These are phyloP conservation scores for Smittium mucronatum DNA, from an alignment of 371 early-diverging fungal species.

Conservation along the genomic window DNA sequence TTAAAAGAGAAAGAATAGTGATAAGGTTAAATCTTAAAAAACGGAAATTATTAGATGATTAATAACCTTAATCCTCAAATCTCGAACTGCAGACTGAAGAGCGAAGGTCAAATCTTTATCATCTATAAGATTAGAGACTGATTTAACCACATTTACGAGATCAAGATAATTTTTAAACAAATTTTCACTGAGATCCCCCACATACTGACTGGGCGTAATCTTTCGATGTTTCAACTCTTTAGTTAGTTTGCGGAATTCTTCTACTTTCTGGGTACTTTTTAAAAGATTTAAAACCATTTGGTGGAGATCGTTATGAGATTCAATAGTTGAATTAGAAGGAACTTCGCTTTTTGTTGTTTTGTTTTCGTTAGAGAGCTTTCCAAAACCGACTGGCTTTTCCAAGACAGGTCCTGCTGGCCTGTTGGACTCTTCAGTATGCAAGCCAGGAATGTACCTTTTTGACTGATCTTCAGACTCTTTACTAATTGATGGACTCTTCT, in stretches of 20 bases:
- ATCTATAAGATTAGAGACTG: background rate
- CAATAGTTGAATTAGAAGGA: background rate
- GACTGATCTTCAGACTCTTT: too few species aligned
- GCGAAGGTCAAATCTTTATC: background rate
- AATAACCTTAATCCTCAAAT: background rate
- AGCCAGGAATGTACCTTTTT: too few species aligned
- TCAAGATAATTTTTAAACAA: background rate
- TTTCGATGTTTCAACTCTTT: background rate
- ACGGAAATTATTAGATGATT: too few species aligned
- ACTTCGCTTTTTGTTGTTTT: background rate
- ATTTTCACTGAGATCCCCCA: background rate
- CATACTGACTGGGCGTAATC: background rate
- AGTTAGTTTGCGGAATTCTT: background rate
- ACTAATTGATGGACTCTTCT: too few species aligned
- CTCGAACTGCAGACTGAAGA: background rate
- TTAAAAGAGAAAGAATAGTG: background rate
- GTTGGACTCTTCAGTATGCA: too few species aligned
- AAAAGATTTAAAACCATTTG: background rate
- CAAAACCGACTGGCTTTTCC: conserved; percentile 6
- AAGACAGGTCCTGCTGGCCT: too few species aligned
- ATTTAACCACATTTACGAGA: background rate
- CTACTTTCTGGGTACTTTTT: background rate
- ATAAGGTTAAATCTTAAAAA: background rate
- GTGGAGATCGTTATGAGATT: background rate
- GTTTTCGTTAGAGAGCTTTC: too few species aligned